phyloP scores from a whole-genome alignment of 139 green algal genomes.

The Volvox reticuliferus region DNA sequence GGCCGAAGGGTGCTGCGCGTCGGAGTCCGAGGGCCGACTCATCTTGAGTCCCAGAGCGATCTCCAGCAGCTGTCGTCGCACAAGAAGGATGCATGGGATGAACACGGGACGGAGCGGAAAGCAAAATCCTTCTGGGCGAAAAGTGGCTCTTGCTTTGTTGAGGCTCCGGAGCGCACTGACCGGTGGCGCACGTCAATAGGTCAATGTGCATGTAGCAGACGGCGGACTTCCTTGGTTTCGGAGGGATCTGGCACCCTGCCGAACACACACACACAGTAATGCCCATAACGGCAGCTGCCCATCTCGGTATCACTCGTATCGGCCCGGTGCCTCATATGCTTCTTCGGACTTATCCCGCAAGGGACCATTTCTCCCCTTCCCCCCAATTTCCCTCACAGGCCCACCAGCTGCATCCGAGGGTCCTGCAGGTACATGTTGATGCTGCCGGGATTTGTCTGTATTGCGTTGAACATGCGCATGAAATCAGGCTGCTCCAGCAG shows the following conservation, averaged over 20 bases:
- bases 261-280: no score
- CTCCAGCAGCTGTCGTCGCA: conserved; percentile 58
- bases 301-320: no score
- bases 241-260: no score
- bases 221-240: no score
- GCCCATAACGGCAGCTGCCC: no score
- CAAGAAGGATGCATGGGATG: not conserved
- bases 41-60: conserved; percentile 77
- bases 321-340: no score
- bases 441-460: conserved; percentile 82
- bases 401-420: conserved; percentile 78
- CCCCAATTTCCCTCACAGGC: conserved; percentile 52
- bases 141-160: no score
- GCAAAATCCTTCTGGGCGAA: no score
- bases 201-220: no score
- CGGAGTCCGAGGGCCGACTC: not conserved
- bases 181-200: no score
- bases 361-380: not conserved
- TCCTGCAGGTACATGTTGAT: conserved; percentile 82
- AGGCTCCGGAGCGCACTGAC: no score
- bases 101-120: no score
- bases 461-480: conserved; percentile 83
- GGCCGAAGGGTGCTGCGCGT: not conserved
- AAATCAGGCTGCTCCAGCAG: conserved; percentile 94
- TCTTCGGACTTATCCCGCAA: not conserved